Evolutionary conservation across 257 asterid genomes (phyloP).

Genomic region (Asclepias syriaca): DNA sequence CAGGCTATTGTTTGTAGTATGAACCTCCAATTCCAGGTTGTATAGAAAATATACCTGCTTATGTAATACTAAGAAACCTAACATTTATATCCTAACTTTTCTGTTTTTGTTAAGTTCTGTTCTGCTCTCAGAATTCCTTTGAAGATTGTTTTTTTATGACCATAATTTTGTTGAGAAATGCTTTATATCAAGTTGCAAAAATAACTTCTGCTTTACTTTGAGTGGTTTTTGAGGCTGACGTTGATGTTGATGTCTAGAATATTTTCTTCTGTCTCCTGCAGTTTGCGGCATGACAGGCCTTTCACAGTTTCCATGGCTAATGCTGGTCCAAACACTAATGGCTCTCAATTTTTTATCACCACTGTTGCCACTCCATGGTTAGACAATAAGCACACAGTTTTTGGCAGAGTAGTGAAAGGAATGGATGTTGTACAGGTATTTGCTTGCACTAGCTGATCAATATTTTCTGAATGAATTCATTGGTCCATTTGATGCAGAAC

Average conservation of each 20-base stretch:
- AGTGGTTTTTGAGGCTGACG: neutral
- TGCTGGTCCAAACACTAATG: constrained; percentile 97
- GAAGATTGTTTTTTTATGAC: neutral
- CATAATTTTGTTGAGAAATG: neutral
- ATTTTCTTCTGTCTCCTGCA: constrained; percentile 32
- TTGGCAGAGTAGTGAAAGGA: constrained; percentile 91
- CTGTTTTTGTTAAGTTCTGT: neutral
- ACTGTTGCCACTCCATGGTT: constrained; percentile 99
- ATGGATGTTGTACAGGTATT: constrained; percentile 98
- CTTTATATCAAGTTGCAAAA: neutral
- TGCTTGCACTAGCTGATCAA: constrained; percentile 7
- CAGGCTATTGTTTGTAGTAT: neutral
- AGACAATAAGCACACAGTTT: constrained; percentile 98
- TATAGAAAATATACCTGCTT: neutral
- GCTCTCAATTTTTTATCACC: constrained; percentile 91
- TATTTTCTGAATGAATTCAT: neutral
- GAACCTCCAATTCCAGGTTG: neutral
- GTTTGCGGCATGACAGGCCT: constrained; percentile 95
- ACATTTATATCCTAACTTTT: neutral
- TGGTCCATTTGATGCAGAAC: neutral
- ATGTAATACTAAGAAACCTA: neutral
- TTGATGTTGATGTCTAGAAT: neutral
- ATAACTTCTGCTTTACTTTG: neutral
- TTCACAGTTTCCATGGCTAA: constrained; percentile 97
- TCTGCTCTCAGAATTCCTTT: neutral